A percentile compares a stretch with the other conserved stretches of the same genome.
Evolutionary conservation across 2,329 filamentous ascomycete genomes (phyloP).

Genomic region (Parasarocladium wereldwijsianum): DNA sequence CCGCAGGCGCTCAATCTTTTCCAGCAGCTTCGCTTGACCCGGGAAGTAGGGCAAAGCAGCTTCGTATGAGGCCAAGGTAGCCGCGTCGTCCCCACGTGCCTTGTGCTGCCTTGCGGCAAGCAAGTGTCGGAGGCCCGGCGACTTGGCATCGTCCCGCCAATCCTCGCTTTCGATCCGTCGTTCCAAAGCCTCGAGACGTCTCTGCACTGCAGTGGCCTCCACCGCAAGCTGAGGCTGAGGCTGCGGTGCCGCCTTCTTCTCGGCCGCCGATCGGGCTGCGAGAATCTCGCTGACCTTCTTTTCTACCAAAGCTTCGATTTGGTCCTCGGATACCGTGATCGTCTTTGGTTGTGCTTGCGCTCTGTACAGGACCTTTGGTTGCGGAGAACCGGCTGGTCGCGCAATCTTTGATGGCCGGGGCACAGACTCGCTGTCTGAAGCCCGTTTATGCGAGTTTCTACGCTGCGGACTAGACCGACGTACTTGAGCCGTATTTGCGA

Average conservation of each 20-base stretch:
- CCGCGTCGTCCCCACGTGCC: constrained; percentile 63
- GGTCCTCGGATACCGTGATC: constrained; percentile 48
- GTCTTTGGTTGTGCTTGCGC: constrained; percentile 13
- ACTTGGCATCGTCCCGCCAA: constrained; percentile 51
- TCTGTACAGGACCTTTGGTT: constrained; percentile 11
- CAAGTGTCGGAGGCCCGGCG: constrained; percentile 71
- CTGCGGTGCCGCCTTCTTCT: constrained; percentile 19
- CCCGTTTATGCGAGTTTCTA: constrained; percentile 22
- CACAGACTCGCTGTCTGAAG: constrained; percentile 23
- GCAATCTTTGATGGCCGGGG: constrained; percentile 23
- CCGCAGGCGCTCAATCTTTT: constrained; percentile 52
- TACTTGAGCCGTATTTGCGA: constrained; percentile 18
- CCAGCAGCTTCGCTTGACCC: constrained; percentile 60
- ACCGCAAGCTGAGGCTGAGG: constrained; percentile 24
- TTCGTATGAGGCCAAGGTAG: constrained; percentile 74
- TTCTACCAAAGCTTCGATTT: constrained; percentile 84
- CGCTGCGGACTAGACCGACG: constrained; percentile 13
- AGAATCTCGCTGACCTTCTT: constrained; percentile 83
- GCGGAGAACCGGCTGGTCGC: constrained; percentile 14
- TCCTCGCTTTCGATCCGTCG: constrained; percentile 59
- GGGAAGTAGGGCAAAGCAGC: constrained; percentile 76
- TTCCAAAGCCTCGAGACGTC: constrained; percentile 70
- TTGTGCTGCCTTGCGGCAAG: constrained; percentile 89
- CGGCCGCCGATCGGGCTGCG: constrained; percentile 49
- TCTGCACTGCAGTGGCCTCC: constrained; percentile 53